These are phyloP conservation scores for Yamadazyma takamatsuzukensis DNA, from an alignment of 805 yeast genomes.

Conservation along the genomic window DNA sequence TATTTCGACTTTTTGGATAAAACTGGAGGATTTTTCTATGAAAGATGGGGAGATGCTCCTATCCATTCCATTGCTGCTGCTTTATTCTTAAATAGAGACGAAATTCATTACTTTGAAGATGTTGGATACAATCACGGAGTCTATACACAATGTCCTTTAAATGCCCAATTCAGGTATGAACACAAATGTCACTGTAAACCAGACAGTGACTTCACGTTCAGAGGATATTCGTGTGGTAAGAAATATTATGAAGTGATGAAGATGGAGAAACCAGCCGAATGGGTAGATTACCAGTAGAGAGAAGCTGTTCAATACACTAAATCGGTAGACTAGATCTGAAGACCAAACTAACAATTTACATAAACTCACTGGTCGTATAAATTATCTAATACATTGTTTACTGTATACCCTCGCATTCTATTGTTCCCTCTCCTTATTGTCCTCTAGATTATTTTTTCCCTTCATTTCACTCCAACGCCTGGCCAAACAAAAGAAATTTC, in stretches of 20 bases:
- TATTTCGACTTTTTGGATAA: constrained; percentile 62
- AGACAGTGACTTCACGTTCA: constrained; percentile 28
- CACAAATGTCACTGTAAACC: constrained; percentile 37
- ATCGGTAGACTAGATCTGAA: too few relatives aligned
- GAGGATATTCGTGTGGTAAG: constrained; percentile 25
- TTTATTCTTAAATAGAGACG: constrained; percentile 51
- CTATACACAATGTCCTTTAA: constrained; percentile 56
- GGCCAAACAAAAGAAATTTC: too few relatives aligned
- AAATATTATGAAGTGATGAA: constrained; percentile 29
- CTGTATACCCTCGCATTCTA: too few relatives aligned
- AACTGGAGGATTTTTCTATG: constrained; percentile 77
- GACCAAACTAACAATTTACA: too few relatives aligned
- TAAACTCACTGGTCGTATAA: too few relatives aligned
- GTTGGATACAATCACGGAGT: constrained; percentile 76
- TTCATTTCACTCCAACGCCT: too few relatives aligned
- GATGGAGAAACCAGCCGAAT: constrained; percentile 26
- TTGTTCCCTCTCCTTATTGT: too few relatives aligned
- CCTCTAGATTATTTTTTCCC: too few relatives aligned
- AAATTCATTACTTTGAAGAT: constrained; percentile 71
- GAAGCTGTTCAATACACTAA: not conserved
- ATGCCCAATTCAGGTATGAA: constrained; percentile 20
- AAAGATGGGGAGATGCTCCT: constrained; percentile 93
- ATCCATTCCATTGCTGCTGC: constrained; percentile 76
- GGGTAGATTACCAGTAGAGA: constrained; percentile 19
- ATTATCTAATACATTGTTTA: too few relatives aligned